Evolutionary conservation across 1,284 basidiomycete species (phyloP).

Genomic region (Rhizopogon parksii): DNA sequence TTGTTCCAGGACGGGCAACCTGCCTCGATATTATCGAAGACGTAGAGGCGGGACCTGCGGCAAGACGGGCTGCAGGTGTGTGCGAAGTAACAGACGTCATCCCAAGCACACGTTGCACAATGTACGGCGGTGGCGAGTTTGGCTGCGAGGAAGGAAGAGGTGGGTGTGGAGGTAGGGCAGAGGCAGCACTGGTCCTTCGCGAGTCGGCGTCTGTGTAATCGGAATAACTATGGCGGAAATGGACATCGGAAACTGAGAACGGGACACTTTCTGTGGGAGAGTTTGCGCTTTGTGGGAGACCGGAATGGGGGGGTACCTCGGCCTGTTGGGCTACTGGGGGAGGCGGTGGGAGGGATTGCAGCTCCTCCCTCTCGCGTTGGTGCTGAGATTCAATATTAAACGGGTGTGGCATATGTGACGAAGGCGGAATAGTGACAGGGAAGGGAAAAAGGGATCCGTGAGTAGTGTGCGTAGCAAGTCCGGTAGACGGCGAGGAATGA

Average conservation of each 20-base stretch:
- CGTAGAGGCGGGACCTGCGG: not conserved
- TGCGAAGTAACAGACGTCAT: slow-evolving; percentile 18
- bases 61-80: slow-evolving; percentile 1
- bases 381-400: slow-evolving; percentile 17
- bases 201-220: slow-evolving; percentile 41
- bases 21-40: not conserved
- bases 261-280: slow-evolving; percentile 66
- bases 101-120: slow-evolving; percentile 28
- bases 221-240: slow-evolving; percentile 49
- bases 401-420: slow-evolving; percentile 28
- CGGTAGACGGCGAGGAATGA: slow-evolving; percentile 14
- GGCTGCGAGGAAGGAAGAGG: slow-evolving; percentile 37
- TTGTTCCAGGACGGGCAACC: slow-evolving; percentile 7
- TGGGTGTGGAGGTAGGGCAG: slow-evolving; percentile 43
- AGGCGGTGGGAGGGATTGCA: slow-evolving; percentile 4
- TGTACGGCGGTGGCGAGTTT: slow-evolving; percentile 20
- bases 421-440: slow-evolving; percentile 36
- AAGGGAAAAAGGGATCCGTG: slow-evolving; percentile 34
- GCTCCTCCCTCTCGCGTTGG: slow-evolving; percentile 1
- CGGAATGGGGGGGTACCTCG: slow-evolving; percentile 15
- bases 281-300: slow-evolving; percentile 20
- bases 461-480: slow-evolving; percentile 23
- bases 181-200: slow-evolving; percentile 30
- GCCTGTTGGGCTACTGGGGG: slow-evolving; percentile 8
- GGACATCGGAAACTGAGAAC: slow-evolving; percentile 59